These are phyloP conservation scores for Begonia fuchsioides DNA, from an alignment of 306 rosid genomes.

Conservation along the genomic window DNA sequence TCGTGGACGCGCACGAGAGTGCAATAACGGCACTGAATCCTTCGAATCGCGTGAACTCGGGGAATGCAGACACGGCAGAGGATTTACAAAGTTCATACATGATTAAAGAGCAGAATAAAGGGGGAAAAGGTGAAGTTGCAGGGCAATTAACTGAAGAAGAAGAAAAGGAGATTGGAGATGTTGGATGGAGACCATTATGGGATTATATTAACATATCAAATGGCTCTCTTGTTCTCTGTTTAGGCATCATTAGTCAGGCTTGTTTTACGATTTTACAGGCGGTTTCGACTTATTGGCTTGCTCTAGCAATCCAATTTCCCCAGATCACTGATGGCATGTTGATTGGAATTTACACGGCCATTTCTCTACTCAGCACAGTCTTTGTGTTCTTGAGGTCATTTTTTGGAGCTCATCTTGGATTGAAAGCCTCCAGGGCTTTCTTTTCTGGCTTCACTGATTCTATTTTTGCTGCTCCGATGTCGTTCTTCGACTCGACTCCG, in stretches of 20 bases:
- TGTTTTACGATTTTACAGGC: constrained; percentile 35
- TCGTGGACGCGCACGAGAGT: constrained; percentile 68
- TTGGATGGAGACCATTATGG: constrained; percentile 56
- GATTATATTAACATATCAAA: constrained; percentile 38
- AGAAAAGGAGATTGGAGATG: constrained; percentile 50
- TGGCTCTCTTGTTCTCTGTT: constrained; percentile 21
- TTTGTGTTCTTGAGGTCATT: constrained; percentile 31
- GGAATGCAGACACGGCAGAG: constrained; percentile 12
- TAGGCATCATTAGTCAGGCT: constrained; percentile 11
- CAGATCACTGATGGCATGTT: constrained; percentile 22
- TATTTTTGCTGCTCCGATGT: constrained; percentile 72
- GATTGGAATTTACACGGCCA: constrained; percentile 38
- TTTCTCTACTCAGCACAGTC: constrained; percentile 31
- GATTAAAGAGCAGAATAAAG: constrained; percentile 18
- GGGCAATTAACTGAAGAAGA: constrained; percentile 63
- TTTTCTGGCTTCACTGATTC: constrained; percentile 43
- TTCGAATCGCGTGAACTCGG: constrained; percentile 14
- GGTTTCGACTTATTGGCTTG: constrained; percentile 55
- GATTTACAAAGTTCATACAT: constrained; percentile 11
- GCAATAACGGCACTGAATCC: constrained; percentile 18
- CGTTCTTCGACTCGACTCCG: constrained; percentile 76
- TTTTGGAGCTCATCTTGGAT: constrained; percentile 31
- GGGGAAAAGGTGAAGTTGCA: constrained; percentile 18
- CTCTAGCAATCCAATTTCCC: constrained; percentile 44
- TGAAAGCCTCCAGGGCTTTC: constrained; percentile 62